Conservation (phyloP, 2,329 filamentous ascomycete genomes). For the Pyrenochaeta sp. region DNA sequence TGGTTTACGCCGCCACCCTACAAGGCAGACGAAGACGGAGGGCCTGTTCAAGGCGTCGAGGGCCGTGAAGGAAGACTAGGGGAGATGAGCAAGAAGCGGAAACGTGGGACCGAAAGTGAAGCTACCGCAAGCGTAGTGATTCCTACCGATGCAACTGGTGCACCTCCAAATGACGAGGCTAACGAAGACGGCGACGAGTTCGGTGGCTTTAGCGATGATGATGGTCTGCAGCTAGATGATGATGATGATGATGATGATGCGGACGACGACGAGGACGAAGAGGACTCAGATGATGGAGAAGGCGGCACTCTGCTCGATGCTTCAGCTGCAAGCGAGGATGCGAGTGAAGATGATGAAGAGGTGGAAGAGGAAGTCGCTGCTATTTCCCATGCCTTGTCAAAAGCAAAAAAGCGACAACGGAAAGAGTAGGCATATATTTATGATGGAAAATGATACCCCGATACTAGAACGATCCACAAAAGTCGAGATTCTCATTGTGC, state of each 20-base stretch:
- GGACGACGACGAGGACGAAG: constrained; percentile 30
- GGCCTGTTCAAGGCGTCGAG: constrained; percentile 56
- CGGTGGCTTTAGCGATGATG: constrained; percentile 43
- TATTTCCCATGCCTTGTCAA: constrained; percentile 45
- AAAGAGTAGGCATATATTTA: constrained; percentile 24
- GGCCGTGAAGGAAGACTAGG: constrained; percentile 81
- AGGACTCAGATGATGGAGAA: constrained; percentile 28
- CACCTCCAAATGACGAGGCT: constrained; percentile 22
- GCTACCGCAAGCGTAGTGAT: constrained; percentile 32
- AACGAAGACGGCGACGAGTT: constrained; percentile 42
- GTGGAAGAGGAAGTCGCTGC: constrained; percentile 45
- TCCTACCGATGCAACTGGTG: constrained; percentile 20
- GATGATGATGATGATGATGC: constrained; percentile 35
- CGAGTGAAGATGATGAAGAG: constrained; percentile 40
- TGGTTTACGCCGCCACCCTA: constrained; percentile 88
- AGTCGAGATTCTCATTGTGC: not conserved
- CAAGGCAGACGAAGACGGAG: constrained; percentile 46
- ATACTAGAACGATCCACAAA: not conserved
- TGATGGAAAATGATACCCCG: constrained; percentile 42
- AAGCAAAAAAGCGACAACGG: constrained; percentile 45
- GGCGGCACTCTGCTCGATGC: constrained; percentile 22
- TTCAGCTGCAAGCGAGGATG: constrained; percentile 22
- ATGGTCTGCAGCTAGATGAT: constrained; percentile 24
- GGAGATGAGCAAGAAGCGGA: constrained; percentile 83
- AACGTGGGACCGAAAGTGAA: constrained; percentile 58